A percentile compares a stretch with the other conserved stretches of the same genome.
Evolutionary conservation across 2,329 filamentous ascomycete species (phyloP).

Genomic region (Gnomoniopsis sp.): DNA sequence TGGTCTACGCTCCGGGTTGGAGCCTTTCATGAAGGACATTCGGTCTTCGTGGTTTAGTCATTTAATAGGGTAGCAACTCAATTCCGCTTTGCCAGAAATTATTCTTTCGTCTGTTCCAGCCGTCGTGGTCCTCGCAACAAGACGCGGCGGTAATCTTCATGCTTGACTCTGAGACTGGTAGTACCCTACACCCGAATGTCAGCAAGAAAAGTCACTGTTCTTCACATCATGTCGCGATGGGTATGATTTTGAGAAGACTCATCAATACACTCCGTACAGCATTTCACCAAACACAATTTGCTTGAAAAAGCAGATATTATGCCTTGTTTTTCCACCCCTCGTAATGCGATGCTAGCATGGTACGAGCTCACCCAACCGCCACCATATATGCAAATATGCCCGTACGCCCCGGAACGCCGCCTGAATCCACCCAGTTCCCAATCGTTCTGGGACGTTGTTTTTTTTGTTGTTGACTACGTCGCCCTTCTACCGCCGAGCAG

Average conservation of each 20-base stretch:
- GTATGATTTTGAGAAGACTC: not conserved
- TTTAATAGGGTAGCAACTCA: not conserved
- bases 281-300: not conserved
- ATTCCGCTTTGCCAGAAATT: not conserved
- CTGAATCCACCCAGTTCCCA: slow-evolving; percentile 7
- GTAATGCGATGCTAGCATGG: not conserved
- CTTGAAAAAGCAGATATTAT: not conserved
- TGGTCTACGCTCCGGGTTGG: not conserved
- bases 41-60: slow-evolving; percentile 1
- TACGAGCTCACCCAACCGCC: not conserved
- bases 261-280: not conserved
- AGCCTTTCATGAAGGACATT: slow-evolving; percentile 1
- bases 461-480: not conserved
- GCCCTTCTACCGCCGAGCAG: not conserved
- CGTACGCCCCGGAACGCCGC: slow-evolving; percentile 18
- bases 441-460: not conserved
- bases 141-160: too few relatives aligned
- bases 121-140: not conserved
- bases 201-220: not conserved
- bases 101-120: not conserved
- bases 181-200: not conserved
- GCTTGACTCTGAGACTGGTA: too few relatives aligned
- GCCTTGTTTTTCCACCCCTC: not conserved
- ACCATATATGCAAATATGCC: slow-evolving; percentile 5
- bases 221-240: not conserved